Conservation (phyloP, 2,329 filamentous ascomycete genomes). For the Penicillium decumbens region DNA sequence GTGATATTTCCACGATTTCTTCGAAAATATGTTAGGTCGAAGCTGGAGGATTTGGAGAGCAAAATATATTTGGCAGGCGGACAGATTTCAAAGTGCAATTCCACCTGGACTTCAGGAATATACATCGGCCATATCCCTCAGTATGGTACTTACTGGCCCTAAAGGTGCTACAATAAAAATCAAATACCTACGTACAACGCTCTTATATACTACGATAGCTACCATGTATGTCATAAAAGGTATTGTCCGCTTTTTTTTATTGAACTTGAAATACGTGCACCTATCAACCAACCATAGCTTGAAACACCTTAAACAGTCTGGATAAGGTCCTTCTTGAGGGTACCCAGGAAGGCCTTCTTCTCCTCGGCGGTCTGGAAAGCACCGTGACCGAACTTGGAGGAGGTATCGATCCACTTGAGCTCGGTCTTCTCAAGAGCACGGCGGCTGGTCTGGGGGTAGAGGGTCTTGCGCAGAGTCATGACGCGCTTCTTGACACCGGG, state of each 20-base stretch:
- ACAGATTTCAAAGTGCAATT: neutral
- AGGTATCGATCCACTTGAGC: conserved; percentile 99
- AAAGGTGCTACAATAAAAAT: too few relatives aligned
- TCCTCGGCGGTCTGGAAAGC: conserved; percentile 97
- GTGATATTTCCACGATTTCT: neutral
- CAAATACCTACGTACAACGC: too few relatives aligned
- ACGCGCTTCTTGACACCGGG: conserved; percentile 99
- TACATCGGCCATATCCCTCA: neutral
- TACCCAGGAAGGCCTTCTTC: conserved; percentile 97
- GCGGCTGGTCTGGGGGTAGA: conserved; percentile 94
- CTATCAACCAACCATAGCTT: conserved; percentile 32
- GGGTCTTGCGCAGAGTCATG: conserved; percentile 97
- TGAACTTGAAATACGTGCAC: conserved; percentile 38
- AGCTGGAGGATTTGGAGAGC: neutral
- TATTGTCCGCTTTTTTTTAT: conserved; percentile 40
- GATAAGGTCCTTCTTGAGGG: conserved; percentile 95
- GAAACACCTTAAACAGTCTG: conserved; percentile 51
- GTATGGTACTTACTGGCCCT: too few relatives aligned
- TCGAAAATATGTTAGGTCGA: neutral
- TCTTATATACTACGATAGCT: neutral
- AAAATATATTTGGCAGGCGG: neutral
- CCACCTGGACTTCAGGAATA: neutral
- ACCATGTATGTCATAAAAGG: conserved; percentile 7
- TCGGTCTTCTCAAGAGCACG: conserved; percentile 98
- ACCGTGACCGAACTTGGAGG: conserved; percentile 99